Evolutionary conservation across 352 stramenopile species (phyloP).

Genomic region (Nannochloropsis limnetica): DNA sequence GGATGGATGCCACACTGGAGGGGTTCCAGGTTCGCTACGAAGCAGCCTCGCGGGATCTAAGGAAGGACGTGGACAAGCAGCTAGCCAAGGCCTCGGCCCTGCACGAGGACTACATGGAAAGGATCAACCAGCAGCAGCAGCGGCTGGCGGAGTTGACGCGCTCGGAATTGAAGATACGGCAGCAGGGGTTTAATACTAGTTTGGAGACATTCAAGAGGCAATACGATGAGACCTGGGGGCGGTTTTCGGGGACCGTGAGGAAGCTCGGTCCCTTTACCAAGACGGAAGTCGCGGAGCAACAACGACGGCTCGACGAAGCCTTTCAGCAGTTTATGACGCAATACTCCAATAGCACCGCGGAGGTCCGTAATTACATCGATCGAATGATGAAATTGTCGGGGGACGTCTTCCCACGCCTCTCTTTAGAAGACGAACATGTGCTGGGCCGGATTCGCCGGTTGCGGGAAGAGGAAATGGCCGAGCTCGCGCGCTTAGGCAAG

Average conservation of each 20-base stretch:
- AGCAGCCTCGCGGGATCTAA: neutral
- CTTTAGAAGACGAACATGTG: constrained; percentile 1
- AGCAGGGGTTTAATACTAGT: constrained; percentile 14
- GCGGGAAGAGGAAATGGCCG: neutral
- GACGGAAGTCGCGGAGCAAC: constrained; percentile 3
- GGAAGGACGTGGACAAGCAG: constrained; percentile 21
- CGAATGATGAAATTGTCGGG: constrained; percentile 9
- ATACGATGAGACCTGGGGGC: constrained; percentile 17
- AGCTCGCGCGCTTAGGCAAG: neutral
- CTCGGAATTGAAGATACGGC: neutral
- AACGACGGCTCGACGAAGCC: constrained; percentile 1
- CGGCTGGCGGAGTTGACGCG: constrained; percentile 16
- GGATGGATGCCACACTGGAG: neutral
- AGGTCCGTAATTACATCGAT: constrained; percentile 6
- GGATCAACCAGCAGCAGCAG: constrained; percentile 3
- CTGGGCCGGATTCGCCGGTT: neutral
- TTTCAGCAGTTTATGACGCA: constrained; percentile 32
- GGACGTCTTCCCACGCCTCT: constrained; percentile 1
- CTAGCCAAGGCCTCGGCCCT: constrained; percentile 23
- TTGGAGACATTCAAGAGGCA: constrained; percentile 2
- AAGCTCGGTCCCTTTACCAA: constrained; percentile 16
- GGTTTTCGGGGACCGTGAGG: neutral
- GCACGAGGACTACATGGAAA: constrained; percentile 22
- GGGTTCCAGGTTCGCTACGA: constrained; percentile 14
- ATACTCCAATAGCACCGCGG: neutral